A percentile compares a stretch with the other conserved stretches of the same genome.
Conservation (phyloP, 2,329 filamentous ascomycete genomes). For the Dactylellina cionopaga region DNA sequence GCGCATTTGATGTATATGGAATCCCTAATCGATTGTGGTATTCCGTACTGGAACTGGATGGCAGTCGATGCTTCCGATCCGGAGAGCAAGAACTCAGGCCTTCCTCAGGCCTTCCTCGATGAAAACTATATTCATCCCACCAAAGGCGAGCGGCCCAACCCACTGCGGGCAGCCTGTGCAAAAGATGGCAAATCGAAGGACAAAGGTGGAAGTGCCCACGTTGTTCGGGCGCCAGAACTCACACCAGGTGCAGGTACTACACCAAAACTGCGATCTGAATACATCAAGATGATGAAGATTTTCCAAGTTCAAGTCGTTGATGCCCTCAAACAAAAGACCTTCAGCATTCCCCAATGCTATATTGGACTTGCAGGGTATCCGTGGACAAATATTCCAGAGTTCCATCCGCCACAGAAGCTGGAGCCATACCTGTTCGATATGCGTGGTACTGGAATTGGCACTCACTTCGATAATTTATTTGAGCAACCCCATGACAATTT, state of each 20-base stretch:
- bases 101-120: slow-evolving; percentile 43
- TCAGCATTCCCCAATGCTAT: slow-evolving; percentile 26
- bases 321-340: slow-evolving; percentile 12
- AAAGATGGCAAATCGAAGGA: slow-evolving; percentile 17
- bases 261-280: not conserved
- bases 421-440: slow-evolving; percentile 13
- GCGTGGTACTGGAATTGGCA: not conserved
- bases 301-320: slow-evolving; percentile 35
- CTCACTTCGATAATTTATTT: slow-evolving; percentile 41
- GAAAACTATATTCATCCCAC: slow-evolving; percentile 40
- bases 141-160: slow-evolving; percentile 31
- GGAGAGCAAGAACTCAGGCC: slow-evolving; percentile 15
- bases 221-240: slow-evolving; percentile 10
- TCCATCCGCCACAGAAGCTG: slow-evolving; percentile 6
- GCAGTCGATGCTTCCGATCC: slow-evolving; percentile 30
- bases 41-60: slow-evolving; percentile 52
- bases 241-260: not conserved
- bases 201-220: not conserved
- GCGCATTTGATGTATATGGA: slow-evolving; percentile 49
- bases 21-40: slow-evolving; percentile 29
- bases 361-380: slow-evolving; percentile 23
- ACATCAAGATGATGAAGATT: slow-evolving; percentile 18
- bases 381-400: slow-evolving; percentile 46
- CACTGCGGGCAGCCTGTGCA: slow-evolving; percentile 32
- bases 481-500: slow-evolving; percentile 48